Evolutionary conservation across 352 stramenopile species (phyloP), one percentile per base, ranked within the genome.

Genomic region (Halophytophthora polymorphica): DNA sequence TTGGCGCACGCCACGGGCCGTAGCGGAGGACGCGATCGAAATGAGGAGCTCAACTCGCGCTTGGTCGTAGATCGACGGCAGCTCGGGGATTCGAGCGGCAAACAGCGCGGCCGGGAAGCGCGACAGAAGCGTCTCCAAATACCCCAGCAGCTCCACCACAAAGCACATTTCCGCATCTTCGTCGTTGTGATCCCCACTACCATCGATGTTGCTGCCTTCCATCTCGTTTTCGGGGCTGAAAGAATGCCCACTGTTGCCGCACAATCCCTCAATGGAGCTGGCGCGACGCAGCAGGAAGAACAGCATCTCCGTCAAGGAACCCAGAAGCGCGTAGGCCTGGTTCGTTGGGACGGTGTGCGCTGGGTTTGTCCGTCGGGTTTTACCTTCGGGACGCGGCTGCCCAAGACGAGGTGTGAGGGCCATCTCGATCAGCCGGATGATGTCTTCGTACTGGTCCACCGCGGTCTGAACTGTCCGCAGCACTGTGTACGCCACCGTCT

Each of bases 101-200:
- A 89, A 89, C 4, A 91, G 40, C 18, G 76, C 63, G 2, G 42
- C 58, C 19, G 77, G 69, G 48, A 91, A 91, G 2, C 74, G 71
- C 33, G 45, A 19, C 11, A 86, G 49, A 23, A 88, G 83, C 0
- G 38, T 17, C 18, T 77, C 56, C 14, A 91, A 59, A 17, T 88
- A 82, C 23, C 44, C 33, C 17, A 91, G 69, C 28, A 91, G 41
- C 3, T 70, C 65, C 0, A 53, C 70, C 4, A 88, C 43, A 34
- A 88, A 77, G 39, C 69, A 75, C 33, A 46, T 34, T 23, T 64
- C 41, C 21, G 62, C 50, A 17, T 54, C 42, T 8, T 38, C 47
- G 7, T 38, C 47, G 7, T 58, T 53, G 13, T 45, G 28, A n/a
- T 62, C 50, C 8, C 25, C 25, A 31, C 4, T 8, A 15, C 53